phyloP scores from a whole-genome alignment of 1,284 basidiomycete species.

The Melanopsichium pennsylvanicum region DNA sequence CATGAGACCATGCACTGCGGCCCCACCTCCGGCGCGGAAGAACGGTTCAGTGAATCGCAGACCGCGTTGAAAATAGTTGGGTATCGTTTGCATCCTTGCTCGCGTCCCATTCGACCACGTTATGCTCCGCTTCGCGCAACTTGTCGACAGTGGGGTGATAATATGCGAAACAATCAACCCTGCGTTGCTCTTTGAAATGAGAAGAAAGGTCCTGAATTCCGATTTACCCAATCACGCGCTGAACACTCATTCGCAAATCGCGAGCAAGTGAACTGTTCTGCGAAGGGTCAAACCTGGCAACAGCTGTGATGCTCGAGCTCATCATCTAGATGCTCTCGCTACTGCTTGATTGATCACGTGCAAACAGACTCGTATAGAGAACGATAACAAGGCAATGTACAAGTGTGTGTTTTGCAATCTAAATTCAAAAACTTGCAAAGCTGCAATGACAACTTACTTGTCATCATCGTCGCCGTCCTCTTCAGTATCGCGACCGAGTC shows the following conservation, averaged over 20 bases:
- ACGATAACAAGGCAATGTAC: too few relatives aligned
- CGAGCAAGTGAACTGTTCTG: too few relatives aligned
- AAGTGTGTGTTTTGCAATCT: too few relatives aligned
- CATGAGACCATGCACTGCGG: conserved; percentile 41
- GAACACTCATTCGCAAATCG: too few relatives aligned
- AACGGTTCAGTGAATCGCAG: conserved; percentile 18
- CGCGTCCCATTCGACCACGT: conserved; percentile 69
- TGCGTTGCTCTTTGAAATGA: conserved; percentile 75
- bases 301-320: too few relatives aligned
- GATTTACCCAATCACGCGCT: too few relatives aligned
- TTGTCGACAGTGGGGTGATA: conserved; percentile 72
- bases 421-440: too few relatives aligned
- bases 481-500: conserved; percentile 49
- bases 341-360: too few relatives aligned
- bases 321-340: too few relatives aligned
- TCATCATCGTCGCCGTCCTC: conserved; percentile 16
- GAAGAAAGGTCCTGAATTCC: too few relatives aligned
- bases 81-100: conserved; percentile 14
- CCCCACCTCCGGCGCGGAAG: conserved; percentile 49
- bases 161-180: conserved; percentile 75
- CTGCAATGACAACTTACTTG: not conserved
- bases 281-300: too few relatives aligned
- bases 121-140: conserved; percentile 75
- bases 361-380: not conserved
- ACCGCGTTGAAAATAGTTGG: conserved; percentile 24